Base-by-base conservation (phyloP, 306 rosid genomes). In the Pyrus betulifolia region DNA sequence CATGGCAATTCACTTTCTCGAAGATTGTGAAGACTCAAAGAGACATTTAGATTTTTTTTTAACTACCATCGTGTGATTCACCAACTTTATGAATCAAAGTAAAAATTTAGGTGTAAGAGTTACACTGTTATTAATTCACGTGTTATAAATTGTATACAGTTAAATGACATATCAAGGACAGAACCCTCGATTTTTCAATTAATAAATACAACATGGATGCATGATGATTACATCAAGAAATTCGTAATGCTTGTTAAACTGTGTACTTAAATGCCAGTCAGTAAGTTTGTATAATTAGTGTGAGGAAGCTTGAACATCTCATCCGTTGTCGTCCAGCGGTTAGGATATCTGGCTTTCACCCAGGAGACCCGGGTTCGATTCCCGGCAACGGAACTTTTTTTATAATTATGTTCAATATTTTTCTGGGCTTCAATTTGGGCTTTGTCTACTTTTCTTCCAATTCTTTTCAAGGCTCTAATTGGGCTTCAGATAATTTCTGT, bases 281-380 rank as follows among this genome's bases (percentile, higher is more conserved):
- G 3, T 42, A 0, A 42, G 3, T 15, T 5, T 2, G 0, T 51
- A 51, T 15, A 51, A 15, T 0, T 51, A 51, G 0, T 15, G 3
- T 0, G 19, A 3, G 3, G 0, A 38, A 1, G 2, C 1, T 8
- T 3, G 0, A 3, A 1, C 46, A 4, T 9, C 0, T 17, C 17
- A 44, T 84, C 88, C 87, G 67, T 82, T 87, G 89, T 90, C 88
- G 91, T 91, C 93, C 90, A 91, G 93, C 86, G 91, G 91, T 88
- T 90, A 88, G 88, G 93, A 90, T 90, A 76, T 87, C 88, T 88
- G 91, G 91, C 93, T 88, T 87, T 91, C 91, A 88, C 91, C 88
- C 90, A 85, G 86, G 87, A 87, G 93, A 87, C 88, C 91, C 85
- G 90, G 96, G 90, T 91, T 88, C 90, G 86, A 91, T 88, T 88